phyloP scores from a whole-genome alignment of 2,329 filamentous ascomycete species.

The Ceratocystis lukuohia region DNA sequence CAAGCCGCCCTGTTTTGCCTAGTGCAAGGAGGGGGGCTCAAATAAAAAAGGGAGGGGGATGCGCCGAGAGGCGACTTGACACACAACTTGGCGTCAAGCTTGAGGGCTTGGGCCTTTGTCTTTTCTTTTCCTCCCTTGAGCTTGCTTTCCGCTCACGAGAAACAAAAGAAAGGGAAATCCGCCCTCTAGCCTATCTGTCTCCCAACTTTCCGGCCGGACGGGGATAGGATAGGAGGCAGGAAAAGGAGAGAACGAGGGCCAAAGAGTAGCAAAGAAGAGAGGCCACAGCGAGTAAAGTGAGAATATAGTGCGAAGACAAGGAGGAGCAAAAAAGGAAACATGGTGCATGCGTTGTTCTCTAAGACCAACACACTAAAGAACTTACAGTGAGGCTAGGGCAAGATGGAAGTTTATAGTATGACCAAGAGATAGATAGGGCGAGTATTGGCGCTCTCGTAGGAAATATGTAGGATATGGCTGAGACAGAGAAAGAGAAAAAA shows the following conservation, averaged over 20 bases:
- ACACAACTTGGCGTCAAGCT: neutral
- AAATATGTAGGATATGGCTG: too few relatives aligned
- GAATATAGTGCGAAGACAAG: neutral
- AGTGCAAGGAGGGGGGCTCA: neutral
- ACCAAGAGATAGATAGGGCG: too few relatives aligned
- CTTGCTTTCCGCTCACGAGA: neutral
- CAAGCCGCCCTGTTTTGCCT: slow-evolving; percentile 5
- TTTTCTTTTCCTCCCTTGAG: neutral
- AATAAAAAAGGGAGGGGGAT: neutral
- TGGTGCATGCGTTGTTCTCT: neutral
- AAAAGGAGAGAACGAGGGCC: neutral
- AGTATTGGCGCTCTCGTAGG: too few relatives aligned
- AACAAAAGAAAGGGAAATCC: neutral
- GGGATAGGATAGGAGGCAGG: neutral
- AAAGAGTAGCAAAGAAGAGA: neutral
- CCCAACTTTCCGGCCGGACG: neutral
- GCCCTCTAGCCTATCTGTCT: neutral
- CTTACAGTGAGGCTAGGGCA: neutral
- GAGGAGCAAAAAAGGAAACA: neutral
- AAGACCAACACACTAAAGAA: neutral
- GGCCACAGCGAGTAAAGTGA: neutral
- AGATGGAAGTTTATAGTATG: neutral
- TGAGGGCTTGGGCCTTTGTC: neutral
- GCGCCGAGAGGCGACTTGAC: slow-evolving; percentile 3
- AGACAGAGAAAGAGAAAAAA: neutral